Evolutionary conservation across 352 stramenopile species (phyloP).

Genomic region (Pythium oligandrum): DNA sequence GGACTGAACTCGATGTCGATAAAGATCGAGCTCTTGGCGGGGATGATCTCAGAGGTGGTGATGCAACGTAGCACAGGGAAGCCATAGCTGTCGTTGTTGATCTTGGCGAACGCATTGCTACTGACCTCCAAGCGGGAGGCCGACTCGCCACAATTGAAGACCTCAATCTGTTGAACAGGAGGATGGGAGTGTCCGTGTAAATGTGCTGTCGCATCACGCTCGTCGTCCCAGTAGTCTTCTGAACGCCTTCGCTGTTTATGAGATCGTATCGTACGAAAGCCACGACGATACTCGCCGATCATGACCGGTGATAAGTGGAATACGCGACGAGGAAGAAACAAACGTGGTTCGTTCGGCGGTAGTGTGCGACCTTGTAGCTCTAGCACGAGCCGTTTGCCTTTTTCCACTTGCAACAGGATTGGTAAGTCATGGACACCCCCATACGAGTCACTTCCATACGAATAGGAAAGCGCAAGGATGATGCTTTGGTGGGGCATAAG

Average conservation of each 20-base stretch:
- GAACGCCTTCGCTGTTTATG: too few species aligned
- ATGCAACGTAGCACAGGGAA: slow-evolving; percentile 56
- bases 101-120: slow-evolving; percentile 40
- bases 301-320: slow-evolving; percentile 68
- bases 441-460: slow-evolving; percentile 68
- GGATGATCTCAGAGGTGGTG: slow-evolving; percentile 50
- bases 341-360: slow-evolving; percentile 41
- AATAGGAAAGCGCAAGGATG: slow-evolving; percentile 59
- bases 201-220: not conserved
- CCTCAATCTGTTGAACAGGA: slow-evolving; percentile 65
- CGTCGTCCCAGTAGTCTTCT: slow-evolving; percentile 8
- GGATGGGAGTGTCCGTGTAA: slow-evolving; percentile 10
- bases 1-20: slow-evolving; percentile 79
- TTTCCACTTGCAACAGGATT: slow-evolving; percentile 81
- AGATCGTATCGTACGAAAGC: not conserved
- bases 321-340: slow-evolving; percentile 56
- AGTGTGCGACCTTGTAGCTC: slow-evolving; percentile 84
- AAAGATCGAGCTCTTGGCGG: slow-evolving; percentile 51
- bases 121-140: slow-evolving; percentile 64
- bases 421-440: slow-evolving; percentile 81
- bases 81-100: slow-evolving; percentile 47
- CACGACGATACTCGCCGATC: slow-evolving; percentile 52
- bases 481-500: slow-evolving; percentile 59
- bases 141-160: slow-evolving; percentile 74
- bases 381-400: slow-evolving; percentile 88